phyloP scores from a whole-genome alignment of 73 alveolate species.

The Paramecium pentaurelia region DNA sequence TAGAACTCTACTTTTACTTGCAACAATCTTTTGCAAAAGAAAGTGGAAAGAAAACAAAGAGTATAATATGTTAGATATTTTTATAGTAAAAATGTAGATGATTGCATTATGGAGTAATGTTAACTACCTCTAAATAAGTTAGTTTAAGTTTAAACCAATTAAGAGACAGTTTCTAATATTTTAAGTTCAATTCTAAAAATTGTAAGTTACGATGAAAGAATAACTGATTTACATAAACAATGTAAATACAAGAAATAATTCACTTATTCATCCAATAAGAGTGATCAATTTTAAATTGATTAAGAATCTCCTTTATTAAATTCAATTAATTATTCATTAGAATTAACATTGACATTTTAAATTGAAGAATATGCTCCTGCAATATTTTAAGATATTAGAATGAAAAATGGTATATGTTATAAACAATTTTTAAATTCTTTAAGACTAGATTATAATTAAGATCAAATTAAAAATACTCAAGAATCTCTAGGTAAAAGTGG shows the following conservation, averaged over 20 bases:
- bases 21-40: not conserved
- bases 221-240: not conserved
- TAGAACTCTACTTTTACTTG: not conserved
- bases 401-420: not conserved
- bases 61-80: not conserved
- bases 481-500: constrained; percentile 47
- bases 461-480: not conserved
- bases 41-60: not conserved
- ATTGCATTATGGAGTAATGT: not conserved
- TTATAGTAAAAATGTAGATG: not conserved
- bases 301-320: not conserved
- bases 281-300: not conserved
- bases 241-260: not conserved
- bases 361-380: constrained; percentile 15
- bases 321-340: not conserved
- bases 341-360: not conserved
- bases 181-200: not conserved
- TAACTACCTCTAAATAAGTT: not conserved
- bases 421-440: not conserved
- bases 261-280: not conserved
- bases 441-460: not conserved
- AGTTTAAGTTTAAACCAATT: not conserved
- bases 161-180: not conserved
- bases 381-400: not conserved
- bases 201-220: not conserved